Conservation (phyloP, 1,284 basidiomycete species). For the Malassezia restricta region DNA sequence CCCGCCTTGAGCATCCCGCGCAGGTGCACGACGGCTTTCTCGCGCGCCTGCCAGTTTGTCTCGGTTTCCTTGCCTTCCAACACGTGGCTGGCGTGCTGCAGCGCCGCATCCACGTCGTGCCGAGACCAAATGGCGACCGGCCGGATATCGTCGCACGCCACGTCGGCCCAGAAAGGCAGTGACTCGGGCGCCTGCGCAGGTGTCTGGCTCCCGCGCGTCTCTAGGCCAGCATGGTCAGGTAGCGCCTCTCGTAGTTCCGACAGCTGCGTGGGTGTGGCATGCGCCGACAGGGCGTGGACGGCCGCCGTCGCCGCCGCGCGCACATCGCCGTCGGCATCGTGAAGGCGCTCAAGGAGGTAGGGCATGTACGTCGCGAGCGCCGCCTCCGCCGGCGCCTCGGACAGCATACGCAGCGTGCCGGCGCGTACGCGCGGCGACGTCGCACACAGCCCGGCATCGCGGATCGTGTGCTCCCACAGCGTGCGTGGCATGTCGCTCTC, state of each 20-base stretch:
- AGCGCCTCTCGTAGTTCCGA: conserved; percentile 87
- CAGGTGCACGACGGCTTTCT: conserved; percentile 64
- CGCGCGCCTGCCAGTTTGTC: conserved; percentile 82
- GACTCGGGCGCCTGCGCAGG: neutral
- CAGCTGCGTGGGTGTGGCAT: conserved; percentile 66
- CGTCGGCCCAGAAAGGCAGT: conserved; percentile 3
- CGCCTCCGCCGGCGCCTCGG: too few relatives aligned
- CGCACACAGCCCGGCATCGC: neutral
- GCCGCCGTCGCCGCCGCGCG: conserved; percentile 70
- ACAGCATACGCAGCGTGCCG: conserved; percentile 10
- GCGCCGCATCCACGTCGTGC: conserved; percentile 73
- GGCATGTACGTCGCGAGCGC: conserved; percentile 68
- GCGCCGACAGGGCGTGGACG: conserved; percentile 70
- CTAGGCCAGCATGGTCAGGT: conserved; percentile 60
- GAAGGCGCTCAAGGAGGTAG: conserved; percentile 66
- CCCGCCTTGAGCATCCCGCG: conserved; percentile 84
- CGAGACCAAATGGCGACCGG: conserved; percentile 63
- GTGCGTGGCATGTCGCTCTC: conserved; percentile 5
- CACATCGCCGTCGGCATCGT: conserved; percentile 80
- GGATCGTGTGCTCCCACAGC: neutral
- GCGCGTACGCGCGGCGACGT: neutral
- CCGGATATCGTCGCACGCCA: conserved; percentile 22
- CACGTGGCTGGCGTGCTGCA: conserved; percentile 61
- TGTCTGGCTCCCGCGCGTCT: neutral
- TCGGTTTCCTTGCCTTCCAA: conserved; percentile 95